phyloP scores from a whole-genome alignment of 2,329 filamentous ascomycete species.

The Trichoderma polysporum region DNA sequence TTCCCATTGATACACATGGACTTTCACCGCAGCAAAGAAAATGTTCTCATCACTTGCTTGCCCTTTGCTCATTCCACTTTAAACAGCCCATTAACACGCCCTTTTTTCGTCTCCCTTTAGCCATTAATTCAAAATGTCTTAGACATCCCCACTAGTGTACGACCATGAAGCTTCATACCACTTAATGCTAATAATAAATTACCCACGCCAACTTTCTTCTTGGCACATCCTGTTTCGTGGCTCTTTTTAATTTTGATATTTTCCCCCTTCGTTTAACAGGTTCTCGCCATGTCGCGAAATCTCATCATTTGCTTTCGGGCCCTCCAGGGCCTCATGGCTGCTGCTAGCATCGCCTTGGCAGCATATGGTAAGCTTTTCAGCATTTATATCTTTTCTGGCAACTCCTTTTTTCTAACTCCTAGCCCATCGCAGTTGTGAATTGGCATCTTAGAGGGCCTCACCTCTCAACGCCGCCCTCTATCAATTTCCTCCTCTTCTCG shows the following conservation, averaged over 20 bases:
- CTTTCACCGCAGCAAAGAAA: too few species aligned
- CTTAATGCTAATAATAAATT: not conserved
- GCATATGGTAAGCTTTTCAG: slow-evolving; percentile 24
- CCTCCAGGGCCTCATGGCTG: slow-evolving; percentile 25
- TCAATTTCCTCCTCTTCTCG: slow-evolving; percentile 59
- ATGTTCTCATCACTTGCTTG: not conserved
- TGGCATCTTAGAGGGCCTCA: slow-evolving; percentile 60
- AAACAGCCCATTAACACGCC: not conserved
- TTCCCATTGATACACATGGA: too few species aligned
- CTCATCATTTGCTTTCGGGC: slow-evolving; percentile 23
- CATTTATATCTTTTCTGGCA: not conserved
- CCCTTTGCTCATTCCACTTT: not conserved
- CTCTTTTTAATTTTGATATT: not conserved
- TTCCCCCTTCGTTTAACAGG: not conserved
- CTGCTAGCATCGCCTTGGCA: slow-evolving; percentile 24
- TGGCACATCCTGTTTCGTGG: not conserved
- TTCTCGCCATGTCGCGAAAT: slow-evolving; percentile 23
- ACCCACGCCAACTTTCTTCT: not conserved
- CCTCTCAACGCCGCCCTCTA: slow-evolving; percentile 52
- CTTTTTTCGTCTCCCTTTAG: slow-evolving; percentile 4
- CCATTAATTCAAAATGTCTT: slow-evolving; percentile 6
- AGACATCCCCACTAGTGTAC: not conserved
- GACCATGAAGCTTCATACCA: not conserved
- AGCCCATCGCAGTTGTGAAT: slow-evolving; percentile 49
- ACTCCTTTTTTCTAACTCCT: not conserved